Evolutionary conservation across 352 stramenopile genomes (phyloP).

Genomic region (Phytopythium cucurbitacearum): DNA sequence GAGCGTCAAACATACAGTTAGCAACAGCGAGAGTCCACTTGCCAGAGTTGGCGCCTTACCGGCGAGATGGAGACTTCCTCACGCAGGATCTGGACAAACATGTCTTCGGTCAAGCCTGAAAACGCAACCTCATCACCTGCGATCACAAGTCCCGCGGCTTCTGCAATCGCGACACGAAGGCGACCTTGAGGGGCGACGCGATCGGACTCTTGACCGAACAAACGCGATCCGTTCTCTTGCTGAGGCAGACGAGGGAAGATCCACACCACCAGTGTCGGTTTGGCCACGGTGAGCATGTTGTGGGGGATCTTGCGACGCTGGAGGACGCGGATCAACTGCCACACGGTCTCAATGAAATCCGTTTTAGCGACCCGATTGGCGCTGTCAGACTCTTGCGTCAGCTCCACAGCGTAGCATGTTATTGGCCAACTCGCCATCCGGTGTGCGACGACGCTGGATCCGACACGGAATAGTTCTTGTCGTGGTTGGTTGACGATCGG

Average conservation of each 20-base stretch:
- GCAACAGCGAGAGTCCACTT: background rate
- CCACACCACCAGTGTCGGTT: constrained; percentile 16
- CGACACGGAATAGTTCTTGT: constrained; percentile 20
- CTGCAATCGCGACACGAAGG: constrained; percentile 55
- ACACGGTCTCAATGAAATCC: constrained; percentile 19
- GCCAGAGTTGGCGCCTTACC: constrained; percentile 14
- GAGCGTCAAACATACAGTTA: background rate
- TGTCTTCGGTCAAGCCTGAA: constrained; percentile 27
- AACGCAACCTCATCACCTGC: constrained; percentile 26
- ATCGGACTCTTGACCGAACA: constrained; percentile 5
- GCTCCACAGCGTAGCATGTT: constrained; percentile 34
- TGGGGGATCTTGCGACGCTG: constrained; percentile 33
- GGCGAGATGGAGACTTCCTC: constrained; percentile 44
- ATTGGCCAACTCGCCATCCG: constrained; percentile 42
- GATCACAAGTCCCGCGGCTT: constrained; percentile 55
- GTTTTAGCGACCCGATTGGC: constrained; percentile 1
- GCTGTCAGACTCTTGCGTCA: background rate
- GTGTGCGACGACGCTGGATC: constrained; percentile 11
- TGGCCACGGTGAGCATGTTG: constrained; percentile 46
- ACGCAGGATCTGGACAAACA: constrained; percentile 32
- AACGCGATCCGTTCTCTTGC: constrained; percentile 32
- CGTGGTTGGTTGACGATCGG: constrained; percentile 32
- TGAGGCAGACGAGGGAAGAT: constrained; percentile 60
- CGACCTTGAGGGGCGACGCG: constrained; percentile 3
- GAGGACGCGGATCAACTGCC: constrained; percentile 37